Conservation (phyloP, 2,329 filamentous ascomycete species). For the Colletotrichum cereale region DNA sequence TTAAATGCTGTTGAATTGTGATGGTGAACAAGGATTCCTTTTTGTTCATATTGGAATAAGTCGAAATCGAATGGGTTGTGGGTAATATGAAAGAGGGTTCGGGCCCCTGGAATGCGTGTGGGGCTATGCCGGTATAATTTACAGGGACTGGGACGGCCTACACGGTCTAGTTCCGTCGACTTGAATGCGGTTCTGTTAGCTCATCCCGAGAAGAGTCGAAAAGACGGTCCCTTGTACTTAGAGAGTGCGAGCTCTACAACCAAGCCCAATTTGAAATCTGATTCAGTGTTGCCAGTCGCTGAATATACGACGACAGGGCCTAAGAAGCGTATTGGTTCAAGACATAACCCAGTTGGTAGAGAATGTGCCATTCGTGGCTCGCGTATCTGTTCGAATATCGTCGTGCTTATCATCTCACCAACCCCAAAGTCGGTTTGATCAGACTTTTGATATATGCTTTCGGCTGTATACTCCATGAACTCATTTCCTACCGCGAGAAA, state of each 20-base stretch:
- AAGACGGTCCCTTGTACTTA: neutral
- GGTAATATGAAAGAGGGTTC: neutral
- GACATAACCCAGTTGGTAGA: too few species aligned
- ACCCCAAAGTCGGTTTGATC: too few species aligned
- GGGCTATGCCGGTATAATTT: neutral
- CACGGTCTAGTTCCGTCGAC: neutral
- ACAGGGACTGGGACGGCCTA: neutral
- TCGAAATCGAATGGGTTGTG: neutral
- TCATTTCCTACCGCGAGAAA: neutral
- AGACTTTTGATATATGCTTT: neutral
- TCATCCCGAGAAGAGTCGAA: neutral
- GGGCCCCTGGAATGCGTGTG: neutral
- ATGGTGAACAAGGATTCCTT: rapidly evolving
- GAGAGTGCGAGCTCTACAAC: too few species aligned
- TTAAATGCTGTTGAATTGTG: neutral
- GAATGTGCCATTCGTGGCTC: too few species aligned
- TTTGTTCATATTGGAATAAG: rapidly evolving
- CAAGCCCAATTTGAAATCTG: too few species aligned
- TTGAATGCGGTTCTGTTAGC: neutral
- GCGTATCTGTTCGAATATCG: too few species aligned
- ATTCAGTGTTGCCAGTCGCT: too few species aligned
- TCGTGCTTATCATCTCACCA: too few species aligned
- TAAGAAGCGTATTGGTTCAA: too few species aligned
- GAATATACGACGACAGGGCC: too few species aligned
- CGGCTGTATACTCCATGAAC: too few species aligned